Conservation (phyloP, 176 grass and related monocot species). For the Tillandsia leiboldiana region DNA sequence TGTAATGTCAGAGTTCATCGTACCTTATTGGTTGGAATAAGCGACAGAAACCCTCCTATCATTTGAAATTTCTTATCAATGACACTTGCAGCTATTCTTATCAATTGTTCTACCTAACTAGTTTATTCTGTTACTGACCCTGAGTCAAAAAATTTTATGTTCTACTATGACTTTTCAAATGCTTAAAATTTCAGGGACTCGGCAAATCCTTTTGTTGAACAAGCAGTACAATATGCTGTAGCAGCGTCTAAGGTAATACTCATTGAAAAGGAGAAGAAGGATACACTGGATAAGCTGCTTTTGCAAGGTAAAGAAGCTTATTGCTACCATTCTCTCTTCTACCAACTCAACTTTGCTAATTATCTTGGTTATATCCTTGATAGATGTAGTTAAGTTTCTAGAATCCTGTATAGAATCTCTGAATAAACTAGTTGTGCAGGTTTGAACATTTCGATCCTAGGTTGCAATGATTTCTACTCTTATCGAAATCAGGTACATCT, state of each 20-base stretch:
- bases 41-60: neutral
- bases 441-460: constrained; percentile 70
- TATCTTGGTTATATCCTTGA: neutral
- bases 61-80: neutral
- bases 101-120: neutral
- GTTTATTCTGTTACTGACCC: neutral
- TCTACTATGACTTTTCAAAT: neutral
- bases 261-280: constrained; percentile 42
- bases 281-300: constrained; percentile 58
- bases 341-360: neutral
- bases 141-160: no score
- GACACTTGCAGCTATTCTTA: neutral
- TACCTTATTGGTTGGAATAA: neutral
- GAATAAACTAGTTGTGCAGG: constrained; percentile 31
- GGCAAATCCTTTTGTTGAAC: constrained; percentile 83
- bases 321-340: constrained; percentile 2
- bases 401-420: constrained; percentile 7
- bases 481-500: constrained; percentile 80
- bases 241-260: constrained; percentile 52
- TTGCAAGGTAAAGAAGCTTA: constrained; percentile 48
- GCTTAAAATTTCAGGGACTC: constrained; percentile 33
- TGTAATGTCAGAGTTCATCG: neutral
- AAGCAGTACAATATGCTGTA: constrained; percentile 69
- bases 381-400: neutral
- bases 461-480: constrained; percentile 95